phyloP scores from a whole-genome alignment of 352 stramenopile species.

The Blastocystis sp. region DNA sequence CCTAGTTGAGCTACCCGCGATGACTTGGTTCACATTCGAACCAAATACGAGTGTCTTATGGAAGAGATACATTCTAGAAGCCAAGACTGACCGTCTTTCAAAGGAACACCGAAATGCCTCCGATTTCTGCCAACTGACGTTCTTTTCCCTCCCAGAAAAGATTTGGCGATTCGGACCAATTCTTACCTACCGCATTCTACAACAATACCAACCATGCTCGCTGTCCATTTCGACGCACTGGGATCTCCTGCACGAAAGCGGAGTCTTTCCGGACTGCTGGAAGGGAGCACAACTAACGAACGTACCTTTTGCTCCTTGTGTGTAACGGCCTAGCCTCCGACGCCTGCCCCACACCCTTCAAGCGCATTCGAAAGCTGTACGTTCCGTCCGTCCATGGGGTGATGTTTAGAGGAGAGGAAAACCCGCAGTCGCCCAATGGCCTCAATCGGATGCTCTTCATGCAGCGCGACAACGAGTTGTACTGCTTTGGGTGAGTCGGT shows the following conservation, averaged over 20 bases:
- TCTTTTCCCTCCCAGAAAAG: background rate
- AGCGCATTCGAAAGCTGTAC: slow-evolving; percentile 32
- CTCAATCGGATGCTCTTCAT: slow-evolving; percentile 15
- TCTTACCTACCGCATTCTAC: no score
- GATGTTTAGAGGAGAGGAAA: slow-evolving; percentile 7
- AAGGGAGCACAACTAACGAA: background rate
- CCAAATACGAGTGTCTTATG: background rate
- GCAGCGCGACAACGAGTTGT: slow-evolving; percentile 56
- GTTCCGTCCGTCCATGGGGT: background rate
- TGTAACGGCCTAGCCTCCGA: background rate
- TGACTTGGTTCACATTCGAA: background rate
- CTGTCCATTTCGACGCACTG: background rate
- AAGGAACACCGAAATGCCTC: background rate
- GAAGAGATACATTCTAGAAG: background rate
- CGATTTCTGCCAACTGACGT: background rate
- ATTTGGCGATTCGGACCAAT: no score
- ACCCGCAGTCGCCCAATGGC: background rate
- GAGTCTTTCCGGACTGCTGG: background rate
- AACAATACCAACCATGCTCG: background rate
- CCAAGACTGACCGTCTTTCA: background rate
- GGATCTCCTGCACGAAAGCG: background rate
- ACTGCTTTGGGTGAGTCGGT: background rate
- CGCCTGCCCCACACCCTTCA: background rate
- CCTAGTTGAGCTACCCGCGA: background rate
- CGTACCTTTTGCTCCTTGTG: background rate